Evolutionary conservation across 129 eudicot genomes (phyloP), one percentile per base, ranked within the genome.

Genomic region (Apium graveolens): DNA sequence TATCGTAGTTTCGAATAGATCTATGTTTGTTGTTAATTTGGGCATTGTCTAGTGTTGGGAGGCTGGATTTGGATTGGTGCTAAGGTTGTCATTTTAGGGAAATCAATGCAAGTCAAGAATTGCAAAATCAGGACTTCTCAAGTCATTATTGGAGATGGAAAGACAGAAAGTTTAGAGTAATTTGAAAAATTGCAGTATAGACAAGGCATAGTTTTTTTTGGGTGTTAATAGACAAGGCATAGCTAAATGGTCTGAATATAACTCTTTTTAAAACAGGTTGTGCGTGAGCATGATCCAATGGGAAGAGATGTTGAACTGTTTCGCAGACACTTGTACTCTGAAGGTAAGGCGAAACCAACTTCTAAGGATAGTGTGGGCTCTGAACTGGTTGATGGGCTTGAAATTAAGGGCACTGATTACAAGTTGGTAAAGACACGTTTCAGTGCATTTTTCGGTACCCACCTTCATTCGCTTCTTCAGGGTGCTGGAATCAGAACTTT

Each of bases 251-350:
- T 31, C 35, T 31, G 3, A 66, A 31, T 66, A 27, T 14, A 27
- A 1, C 21, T 31, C 21, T 74, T n/a, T 14, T 44, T 43, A 11
- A 44, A 9, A 5, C 76, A 95, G 99, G 96, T 90, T 88, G 97
- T 96, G 34, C 90, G 99, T 37, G 99, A 96, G 87, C 99, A 92
- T 82, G 99, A 96, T 78, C 92, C 90, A 26, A 73, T 83, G 26
- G 99, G 99, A 84, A 88, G 99, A 89, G 99, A 96, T 20, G 99
- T 96, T 43, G 99, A 96, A 81, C 75, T 92, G 31, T 96, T 92
- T 69, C 90, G 99, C 11, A 84, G 86, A 83, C 96, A 96, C 49
- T 77, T 82, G 68, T 96, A 92, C 71, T 80, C 78, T 37, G 77
- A 73, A 17, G 99, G 86, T 38, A 78, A 87, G 82, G 82, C 89